Evolutionary conservation across 352 stramenopile genomes (phyloP), one percentile per base, ranked within the genome.

Genomic region (Phytophthora hybrid): DNA sequence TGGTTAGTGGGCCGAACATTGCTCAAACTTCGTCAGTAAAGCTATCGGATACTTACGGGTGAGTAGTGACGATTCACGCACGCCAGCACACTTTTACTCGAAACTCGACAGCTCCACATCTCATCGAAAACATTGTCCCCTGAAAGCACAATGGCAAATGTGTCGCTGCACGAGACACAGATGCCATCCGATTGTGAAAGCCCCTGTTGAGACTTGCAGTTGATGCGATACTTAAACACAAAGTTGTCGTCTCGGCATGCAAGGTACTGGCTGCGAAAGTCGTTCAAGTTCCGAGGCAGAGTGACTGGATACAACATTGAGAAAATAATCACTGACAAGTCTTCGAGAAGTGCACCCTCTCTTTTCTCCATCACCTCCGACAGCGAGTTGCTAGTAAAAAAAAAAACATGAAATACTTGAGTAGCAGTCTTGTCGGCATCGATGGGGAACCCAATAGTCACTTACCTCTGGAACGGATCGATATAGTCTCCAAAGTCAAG

Each of bases 401-500:
- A n/a, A n/a, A n/a, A 51, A 53, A n/a, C 26, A 58, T 10, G 41
- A 9, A 21, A 21, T 13, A 9, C 34, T 41, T 39, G 5, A 55
- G 31, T 46, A 55, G 11, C 5, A 31, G 6, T 31, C 13, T 31
- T 55, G 47, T 16, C 6, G 4, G 14, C 19, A 5, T 29, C 18
- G 34, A 41, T 41, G 11, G 11, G 11, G n/a, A 55, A 55, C 14
- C 46, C n/a, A 53, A 56, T 39, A 23, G 23, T 41, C 14, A 56
- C 39, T 23, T 56, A 76, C 69, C 56, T 64, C 8, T 64, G n/a
- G 29, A 71, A 72, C 11, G 69, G 64, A 23, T 69, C 63, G 41
- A 76, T 61, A 23, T 61, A 54, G 41, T 65, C 58, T 37, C 69
- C 69, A 57, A 76, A 76, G 37, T 76, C 63, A 14, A 76, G 26